Evolutionary conservation across 345 rosid species (phyloP).

Genomic region (Arabis alpina): DNA sequence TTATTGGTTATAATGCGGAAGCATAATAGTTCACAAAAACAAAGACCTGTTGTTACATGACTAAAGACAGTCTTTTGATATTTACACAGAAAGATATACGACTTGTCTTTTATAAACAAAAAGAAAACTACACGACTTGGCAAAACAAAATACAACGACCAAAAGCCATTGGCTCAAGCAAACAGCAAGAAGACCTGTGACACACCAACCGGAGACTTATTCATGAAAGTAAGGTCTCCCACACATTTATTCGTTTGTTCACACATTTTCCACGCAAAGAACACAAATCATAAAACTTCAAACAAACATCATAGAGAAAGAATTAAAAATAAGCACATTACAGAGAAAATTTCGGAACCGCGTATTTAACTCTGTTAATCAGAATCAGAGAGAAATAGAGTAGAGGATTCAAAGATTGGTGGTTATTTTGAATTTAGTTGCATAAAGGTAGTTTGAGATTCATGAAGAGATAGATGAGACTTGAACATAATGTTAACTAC

Average conservation of each 20-base stretch:
- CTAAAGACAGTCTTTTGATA: not conserved
- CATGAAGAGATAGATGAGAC: too few species aligned
- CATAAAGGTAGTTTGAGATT: too few species aligned
- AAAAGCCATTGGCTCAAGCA: not conserved
- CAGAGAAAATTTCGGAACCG: too few species aligned
- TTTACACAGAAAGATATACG: not conserved
- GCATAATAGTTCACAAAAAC: too few species aligned
- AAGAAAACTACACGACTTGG: not conserved
- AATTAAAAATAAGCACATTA: constrained; percentile 11
- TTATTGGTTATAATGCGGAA: too few species aligned
- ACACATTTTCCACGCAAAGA: not conserved
- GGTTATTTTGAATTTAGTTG: too few species aligned
- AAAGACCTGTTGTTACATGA: not conserved
- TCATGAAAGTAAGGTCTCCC: constrained; percentile 1
- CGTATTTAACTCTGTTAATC: too few species aligned
- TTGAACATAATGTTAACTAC: too few species aligned
- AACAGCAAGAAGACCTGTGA: not conserved
- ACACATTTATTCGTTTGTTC: constrained; percentile 27
- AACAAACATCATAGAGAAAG: too few species aligned
- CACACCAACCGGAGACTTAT: not conserved
- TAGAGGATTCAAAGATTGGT: too few species aligned
- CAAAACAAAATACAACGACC: constrained; percentile 5
- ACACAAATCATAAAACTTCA: not conserved
- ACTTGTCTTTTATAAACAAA: not conserved
- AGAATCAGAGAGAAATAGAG: too few species aligned